Base-by-base conservation (phyloP, 768 basidiomycete genomes). In the Pisolithus orientalis region DNA sequence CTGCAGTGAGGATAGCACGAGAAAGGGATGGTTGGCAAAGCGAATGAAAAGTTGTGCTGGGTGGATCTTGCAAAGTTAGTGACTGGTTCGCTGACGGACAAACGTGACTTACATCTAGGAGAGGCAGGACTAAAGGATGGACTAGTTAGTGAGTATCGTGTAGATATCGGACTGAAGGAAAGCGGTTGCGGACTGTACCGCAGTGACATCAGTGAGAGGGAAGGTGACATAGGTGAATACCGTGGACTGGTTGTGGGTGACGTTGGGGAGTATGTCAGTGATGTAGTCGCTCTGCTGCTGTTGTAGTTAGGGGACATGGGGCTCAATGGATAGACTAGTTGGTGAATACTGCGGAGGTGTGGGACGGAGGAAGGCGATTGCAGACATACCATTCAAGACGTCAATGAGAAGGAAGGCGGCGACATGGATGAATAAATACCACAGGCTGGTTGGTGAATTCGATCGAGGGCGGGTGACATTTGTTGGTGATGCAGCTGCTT, bases 91-190 rank as follows among this genome's bases (percentile, higher is more conserved):
- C 25, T 25, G 39, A 47, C 14, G 48, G 24, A 40, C 34, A 11
- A 21, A 21, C 21, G 2, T 21, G 21, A 21, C 21, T 21, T 21
- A 21, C 21, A 21, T 21, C 21, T 21, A 21, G 92, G 94, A n/a
- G 90, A 92, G n/a, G 89, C 84, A 25, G 91, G 91, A 58, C 88
- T 91, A 75, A 93, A 95, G 0, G 87, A 90, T 0, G 94, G 92
- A 63, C 87, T 90, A 29, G 91, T 87, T 1, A 92, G 92, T 10
- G 90, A 91, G 65, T 91, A 92, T 1, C 86, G 80, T 11, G 91
- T 94, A 3, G 90, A 93, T 10, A 91, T 91, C 1, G 92, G 93
- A 54, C 84, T 87, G 72, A 90, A 94, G 13, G 88, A 87, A 8
- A 94, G 94, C 1, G 89, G 92, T 55, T 91, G 87, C 0, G 92